Percentiles rank a stretch among this genome's conserved stretches.
Conservation (phyloP, 1,139 yeast species). For the Zygosaccharomyces pseudobailii region DNA sequence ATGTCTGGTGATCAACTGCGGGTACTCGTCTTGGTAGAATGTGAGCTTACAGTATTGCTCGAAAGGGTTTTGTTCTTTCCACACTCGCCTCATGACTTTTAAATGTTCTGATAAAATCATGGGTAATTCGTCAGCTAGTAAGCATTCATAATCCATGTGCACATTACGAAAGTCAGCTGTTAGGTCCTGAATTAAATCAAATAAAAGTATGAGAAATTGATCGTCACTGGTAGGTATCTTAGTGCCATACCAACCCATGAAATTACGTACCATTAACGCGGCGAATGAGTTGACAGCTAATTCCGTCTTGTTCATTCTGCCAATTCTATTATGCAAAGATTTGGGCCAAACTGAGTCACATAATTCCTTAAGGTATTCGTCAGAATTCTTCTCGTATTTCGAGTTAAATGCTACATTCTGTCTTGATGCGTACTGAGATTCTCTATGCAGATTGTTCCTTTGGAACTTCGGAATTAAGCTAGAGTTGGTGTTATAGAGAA, state of each 20-base stretch:
- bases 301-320: slow-evolving; percentile 9
- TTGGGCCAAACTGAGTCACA: slow-evolving; percentile 26
- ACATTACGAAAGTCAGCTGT: slow-evolving; percentile 7
- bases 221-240: slow-evolving; percentile 26
- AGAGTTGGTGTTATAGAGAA: slow-evolving; percentile 30
- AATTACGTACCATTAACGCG: slow-evolving; percentile 26
- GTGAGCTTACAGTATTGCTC: slow-evolving; percentile 14
- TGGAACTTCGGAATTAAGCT: slow-evolving; percentile 27
- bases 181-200: slow-evolving; percentile 15
- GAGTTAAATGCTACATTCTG: slow-evolving; percentile 20
- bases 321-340: slow-evolving; percentile 14
- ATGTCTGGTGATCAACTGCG: slow-evolving; percentile 14
- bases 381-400: slow-evolving; percentile 19
- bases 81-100: slow-evolving; percentile 9
- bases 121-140: slow-evolving; percentile 28
- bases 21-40: slow-evolving; percentile 17
- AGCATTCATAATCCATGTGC: slow-evolving; percentile 13
- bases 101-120: slow-evolving; percentile 22
- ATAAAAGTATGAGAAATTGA: slow-evolving; percentile 20
- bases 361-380: slow-evolving; percentile 24
- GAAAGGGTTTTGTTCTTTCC: slow-evolving; percentile 5
- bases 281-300: slow-evolving; percentile 24
- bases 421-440: background rate
- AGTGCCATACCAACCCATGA: slow-evolving; percentile 30
- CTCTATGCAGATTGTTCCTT: slow-evolving; percentile 14